Percentiles rank a stretch among this genome's conserved stretches.
phyloP scores from a whole-genome alignment of 2,329 filamentous ascomycete species.

The Pseudogymnoascus sp. region DNA sequence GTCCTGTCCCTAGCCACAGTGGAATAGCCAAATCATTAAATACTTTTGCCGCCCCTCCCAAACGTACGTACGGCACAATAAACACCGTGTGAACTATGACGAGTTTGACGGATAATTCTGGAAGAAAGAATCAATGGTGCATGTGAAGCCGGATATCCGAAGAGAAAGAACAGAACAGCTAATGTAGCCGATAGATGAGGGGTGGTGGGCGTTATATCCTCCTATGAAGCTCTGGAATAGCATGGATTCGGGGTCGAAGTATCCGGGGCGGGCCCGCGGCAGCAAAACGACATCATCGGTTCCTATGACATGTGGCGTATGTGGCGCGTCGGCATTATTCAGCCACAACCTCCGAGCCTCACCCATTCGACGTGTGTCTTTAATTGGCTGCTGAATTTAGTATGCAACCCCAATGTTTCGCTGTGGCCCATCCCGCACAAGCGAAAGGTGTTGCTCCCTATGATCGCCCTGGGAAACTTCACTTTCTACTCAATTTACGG shows the following conservation, averaged over 20 bases:
- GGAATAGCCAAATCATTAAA: neutral
- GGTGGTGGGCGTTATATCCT: neutral
- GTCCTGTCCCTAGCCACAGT: constrained; percentile 5
- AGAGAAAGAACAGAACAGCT: neutral
- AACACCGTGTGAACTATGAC: neutral
- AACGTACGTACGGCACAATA: neutral
- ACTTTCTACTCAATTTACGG: neutral
- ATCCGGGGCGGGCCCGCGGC: neutral
- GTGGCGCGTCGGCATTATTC: constrained; percentile 3
- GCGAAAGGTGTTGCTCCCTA: constrained; percentile 7
- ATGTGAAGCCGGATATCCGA: neutral
- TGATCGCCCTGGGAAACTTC: neutral
- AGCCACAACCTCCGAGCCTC: constrained; percentile 3
- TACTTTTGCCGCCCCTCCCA: neutral
- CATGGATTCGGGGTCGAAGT: neutral
- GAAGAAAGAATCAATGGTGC: neutral
- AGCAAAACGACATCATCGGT: constrained; percentile 5
- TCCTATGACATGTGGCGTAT: neutral
- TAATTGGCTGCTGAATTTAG: constrained; percentile 5
- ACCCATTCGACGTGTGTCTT: neutral
- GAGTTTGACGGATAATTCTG: neutral
- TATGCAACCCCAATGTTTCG: constrained; percentile 9
- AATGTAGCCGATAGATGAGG: neutral
- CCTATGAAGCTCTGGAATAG: neutral
- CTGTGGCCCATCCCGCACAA: neutral